phyloP scores from a whole-genome alignment of 1,284 basidiomycete species.

The Termitomyces sp. region DNA sequence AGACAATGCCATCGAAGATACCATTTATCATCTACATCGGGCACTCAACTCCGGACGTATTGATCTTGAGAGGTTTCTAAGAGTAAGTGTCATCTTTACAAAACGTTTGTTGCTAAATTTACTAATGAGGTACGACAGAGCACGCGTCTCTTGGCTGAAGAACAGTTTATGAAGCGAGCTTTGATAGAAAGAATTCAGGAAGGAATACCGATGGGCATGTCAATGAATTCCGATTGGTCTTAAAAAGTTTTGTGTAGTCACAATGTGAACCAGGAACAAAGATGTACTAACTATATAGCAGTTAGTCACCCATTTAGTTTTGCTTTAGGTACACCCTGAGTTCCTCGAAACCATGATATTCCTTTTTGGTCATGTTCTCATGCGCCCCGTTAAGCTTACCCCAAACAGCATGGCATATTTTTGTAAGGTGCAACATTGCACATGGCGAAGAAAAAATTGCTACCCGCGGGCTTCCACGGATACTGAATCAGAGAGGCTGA shows the following conservation, averaged over 20 bases:
- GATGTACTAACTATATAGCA: neutral
- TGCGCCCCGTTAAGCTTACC: neutral
- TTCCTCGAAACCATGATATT: constrained; percentile 34
- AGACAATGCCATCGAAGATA: constrained; percentile 97
- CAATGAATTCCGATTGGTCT: constrained; percentile 30
- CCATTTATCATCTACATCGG: constrained; percentile 93
- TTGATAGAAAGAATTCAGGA: constrained; percentile 82
- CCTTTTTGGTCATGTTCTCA: constrained; percentile 33
- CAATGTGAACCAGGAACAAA: constrained; percentile 1
- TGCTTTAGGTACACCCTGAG: neutral
- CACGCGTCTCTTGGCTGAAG: constrained; percentile 82
- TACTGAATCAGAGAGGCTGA: no score
- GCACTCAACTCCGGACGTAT: constrained; percentile 90
- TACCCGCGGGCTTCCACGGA: neutral
- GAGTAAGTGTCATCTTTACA: constrained; percentile 46
- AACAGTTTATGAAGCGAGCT: constrained; percentile 92
- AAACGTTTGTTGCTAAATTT: constrained; percentile 10
- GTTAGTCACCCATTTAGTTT: constrained; percentile 10
- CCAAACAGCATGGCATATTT: neutral
- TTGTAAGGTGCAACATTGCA: neutral
- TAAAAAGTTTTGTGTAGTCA: constrained; percentile 9
- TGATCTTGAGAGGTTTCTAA: constrained; percentile 88
- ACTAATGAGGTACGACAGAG: constrained; percentile 46
- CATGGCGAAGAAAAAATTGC: neutral
- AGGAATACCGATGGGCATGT: constrained; percentile 57